Conservation (phyloP, 192 early-diverging fungal species). For the Coemansia sp. region DNA sequence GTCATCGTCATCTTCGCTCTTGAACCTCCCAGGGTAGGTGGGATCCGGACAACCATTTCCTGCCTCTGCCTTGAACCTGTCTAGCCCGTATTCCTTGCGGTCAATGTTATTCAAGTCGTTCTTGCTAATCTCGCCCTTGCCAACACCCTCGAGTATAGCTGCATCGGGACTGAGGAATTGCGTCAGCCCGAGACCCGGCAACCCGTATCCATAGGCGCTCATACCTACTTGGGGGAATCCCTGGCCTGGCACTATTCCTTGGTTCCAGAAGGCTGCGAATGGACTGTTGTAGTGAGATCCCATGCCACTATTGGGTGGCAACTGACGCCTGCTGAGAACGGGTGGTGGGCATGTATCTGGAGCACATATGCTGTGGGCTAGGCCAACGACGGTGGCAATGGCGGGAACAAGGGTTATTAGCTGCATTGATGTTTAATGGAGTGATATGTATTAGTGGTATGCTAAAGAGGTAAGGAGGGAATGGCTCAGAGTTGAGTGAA, state of each 20-base stretch:
- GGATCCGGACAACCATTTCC: constrained; percentile 22
- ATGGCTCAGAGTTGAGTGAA: too few relatives aligned
- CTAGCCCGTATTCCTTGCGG: constrained; percentile 18
- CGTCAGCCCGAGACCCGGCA: constrained; percentile 33
- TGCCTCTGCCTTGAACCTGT: constrained; percentile 16
- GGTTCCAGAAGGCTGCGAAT: constrained; percentile 41
- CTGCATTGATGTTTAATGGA: neutral
- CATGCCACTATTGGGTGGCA: constrained; percentile 22
- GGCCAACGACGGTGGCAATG: neutral
- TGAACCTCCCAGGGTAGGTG: constrained; percentile 35
- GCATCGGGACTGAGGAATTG: constrained; percentile 30
- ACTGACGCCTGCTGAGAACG: constrained; percentile 13
- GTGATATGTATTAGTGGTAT: neutral
- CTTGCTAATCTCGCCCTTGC: constrained; percentile 37
- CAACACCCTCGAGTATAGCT: constrained; percentile 32
- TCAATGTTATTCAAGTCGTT: constrained; percentile 39
- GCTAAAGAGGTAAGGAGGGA: neutral
- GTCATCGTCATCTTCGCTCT: constrained; percentile 19
- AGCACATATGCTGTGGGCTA: neutral
- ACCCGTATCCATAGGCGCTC: constrained; percentile 48
- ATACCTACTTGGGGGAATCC: constrained; percentile 49
- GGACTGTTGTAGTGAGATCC: constrained; percentile 17
- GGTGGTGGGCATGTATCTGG: neutral
- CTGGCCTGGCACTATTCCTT: constrained; percentile 46
- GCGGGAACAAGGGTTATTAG: neutral